Conservation (phyloP, 2,329 filamentous ascomycete genomes). For the Talaromyces sp. region DNA sequence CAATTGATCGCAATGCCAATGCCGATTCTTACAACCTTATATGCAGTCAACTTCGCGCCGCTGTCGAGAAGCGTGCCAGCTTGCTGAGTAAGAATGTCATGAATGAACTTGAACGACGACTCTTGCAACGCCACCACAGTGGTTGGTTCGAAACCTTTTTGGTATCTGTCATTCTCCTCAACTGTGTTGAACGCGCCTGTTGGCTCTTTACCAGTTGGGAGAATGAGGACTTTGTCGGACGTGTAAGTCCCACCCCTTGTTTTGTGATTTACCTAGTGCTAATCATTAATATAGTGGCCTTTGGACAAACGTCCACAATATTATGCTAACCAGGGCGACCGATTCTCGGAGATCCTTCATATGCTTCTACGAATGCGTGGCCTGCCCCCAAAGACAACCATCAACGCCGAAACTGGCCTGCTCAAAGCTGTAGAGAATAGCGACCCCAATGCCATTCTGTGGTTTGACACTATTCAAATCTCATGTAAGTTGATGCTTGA, state of each 20-base stretch:
- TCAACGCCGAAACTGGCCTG: constrained; percentile 37
- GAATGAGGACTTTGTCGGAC: constrained; percentile 34
- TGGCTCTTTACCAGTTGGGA: constrained; percentile 57
- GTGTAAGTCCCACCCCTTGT: constrained; percentile 27
- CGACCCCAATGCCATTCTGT: constrained; percentile 37
- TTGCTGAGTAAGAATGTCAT: constrained; percentile 54
- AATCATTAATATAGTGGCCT: constrained; percentile 46
- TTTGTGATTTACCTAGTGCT: neutral
- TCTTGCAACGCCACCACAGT: constrained; percentile 56
- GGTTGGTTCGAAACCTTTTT: constrained; percentile 59
- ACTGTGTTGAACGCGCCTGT: constrained; percentile 58
- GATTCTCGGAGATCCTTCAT: constrained; percentile 56
- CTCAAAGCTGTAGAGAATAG: constrained; percentile 39
- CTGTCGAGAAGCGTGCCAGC: constrained; percentile 53
- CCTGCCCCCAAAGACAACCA: constrained; percentile 41
- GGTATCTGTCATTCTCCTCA: constrained; percentile 57
- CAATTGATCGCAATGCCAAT: constrained; percentile 39
- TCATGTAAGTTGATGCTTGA: constrained; percentile 32
- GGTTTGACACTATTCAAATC: constrained; percentile 43
- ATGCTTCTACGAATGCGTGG: constrained; percentile 58
- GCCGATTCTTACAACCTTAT: constrained; percentile 50
- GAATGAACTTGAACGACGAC: constrained; percentile 59
- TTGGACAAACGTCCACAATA: constrained; percentile 51
- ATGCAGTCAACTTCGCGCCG: constrained; percentile 53
- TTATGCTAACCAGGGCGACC: constrained; percentile 55